Percentiles rank a stretch among this genome's conserved stretches.
phyloP scores from a whole-genome alignment of 768 basidiomycete genomes.

The Naganishia kalamii region DNA sequence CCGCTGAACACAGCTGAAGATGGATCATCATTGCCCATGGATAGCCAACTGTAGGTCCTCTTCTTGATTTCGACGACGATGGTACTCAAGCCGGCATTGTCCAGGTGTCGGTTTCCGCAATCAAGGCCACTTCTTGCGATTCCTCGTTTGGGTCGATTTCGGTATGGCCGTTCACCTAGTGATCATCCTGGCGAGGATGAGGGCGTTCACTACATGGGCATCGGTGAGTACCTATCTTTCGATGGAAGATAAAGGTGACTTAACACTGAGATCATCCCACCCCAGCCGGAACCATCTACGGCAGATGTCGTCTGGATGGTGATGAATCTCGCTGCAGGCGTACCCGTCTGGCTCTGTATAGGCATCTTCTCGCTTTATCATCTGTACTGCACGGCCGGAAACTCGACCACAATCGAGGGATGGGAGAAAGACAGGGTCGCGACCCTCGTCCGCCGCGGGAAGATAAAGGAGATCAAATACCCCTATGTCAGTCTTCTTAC shows the following conservation, averaged over 20 bases:
- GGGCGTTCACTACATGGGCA: constrained; percentile 19
- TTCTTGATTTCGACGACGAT: too few relatives aligned
- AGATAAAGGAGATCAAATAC: constrained; percentile 73
- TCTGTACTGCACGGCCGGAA: constrained; percentile 65
- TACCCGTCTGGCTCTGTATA: constrained; percentile 78
- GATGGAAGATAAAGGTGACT: background rate
- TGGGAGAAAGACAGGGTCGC: constrained; percentile 97
- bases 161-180: constrained; percentile 75
- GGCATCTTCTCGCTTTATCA: constrained; percentile 92
- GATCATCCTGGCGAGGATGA: constrained; percentile 69
- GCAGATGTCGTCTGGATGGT: constrained; percentile 75
- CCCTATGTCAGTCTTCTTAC: constrained; percentile 64
- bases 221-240: constrained; percentile 12
- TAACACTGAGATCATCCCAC: background rate
- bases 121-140: constrained; percentile 70
- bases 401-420: constrained; percentile 91
- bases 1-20: constrained; percentile 66
- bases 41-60: constrained; percentile 38
- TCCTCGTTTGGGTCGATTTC: constrained; percentile 86
- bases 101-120: constrained; percentile 89
- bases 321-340: constrained; percentile 74
- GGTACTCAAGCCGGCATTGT: constrained; percentile 49
- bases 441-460: constrained; percentile 73
- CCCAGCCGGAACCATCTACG: constrained; percentile 62
- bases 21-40: constrained; percentile 59